phyloP scores from a whole-genome alignment of 2,329 filamentous ascomycete species.

The Colletotrichum sp. region DNA sequence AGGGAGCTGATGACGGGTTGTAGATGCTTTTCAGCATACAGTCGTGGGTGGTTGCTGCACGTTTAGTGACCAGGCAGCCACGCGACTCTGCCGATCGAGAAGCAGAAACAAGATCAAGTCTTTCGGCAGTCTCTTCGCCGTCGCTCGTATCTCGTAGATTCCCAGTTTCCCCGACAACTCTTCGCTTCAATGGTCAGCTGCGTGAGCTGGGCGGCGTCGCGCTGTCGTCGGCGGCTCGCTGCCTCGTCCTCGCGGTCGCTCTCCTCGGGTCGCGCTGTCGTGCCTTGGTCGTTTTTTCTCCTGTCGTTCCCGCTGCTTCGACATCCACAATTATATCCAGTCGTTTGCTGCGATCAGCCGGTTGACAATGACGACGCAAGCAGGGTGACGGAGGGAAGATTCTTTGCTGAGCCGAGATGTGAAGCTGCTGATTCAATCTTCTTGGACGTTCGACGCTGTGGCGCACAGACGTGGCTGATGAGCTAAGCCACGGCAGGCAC shows the following conservation, averaged over 20 bases:
- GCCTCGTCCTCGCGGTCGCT: neutral
- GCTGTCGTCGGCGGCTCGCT: neutral
- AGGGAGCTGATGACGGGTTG: neutral
- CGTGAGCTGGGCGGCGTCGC: neutral
- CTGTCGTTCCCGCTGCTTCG: neutral
- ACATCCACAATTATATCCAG: neutral
- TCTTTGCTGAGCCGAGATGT: neutral
- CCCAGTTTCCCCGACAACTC: neutral
- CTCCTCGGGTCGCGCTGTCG: neutral
- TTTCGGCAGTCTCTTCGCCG: neutral
- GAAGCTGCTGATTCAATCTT: constrained; percentile 7
- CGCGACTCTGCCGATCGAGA: neutral
- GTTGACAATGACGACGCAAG: neutral
- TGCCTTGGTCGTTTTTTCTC: neutral
- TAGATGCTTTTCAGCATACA: neutral
- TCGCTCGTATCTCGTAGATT: neutral
- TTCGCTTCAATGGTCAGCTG: neutral
- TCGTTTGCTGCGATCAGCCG: neutral
- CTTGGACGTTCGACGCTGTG: constrained; percentile 1
- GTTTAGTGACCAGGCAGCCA: neutral
- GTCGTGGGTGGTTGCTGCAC: neutral
- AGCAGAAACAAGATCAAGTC: neutral
- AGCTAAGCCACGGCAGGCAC: neutral
- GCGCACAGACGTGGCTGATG: constrained; percentile 1
- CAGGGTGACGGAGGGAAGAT: neutral